Conservation (phyloP, 2,329 filamentous ascomycete genomes). For the Bipolaris gigantea region DNA sequence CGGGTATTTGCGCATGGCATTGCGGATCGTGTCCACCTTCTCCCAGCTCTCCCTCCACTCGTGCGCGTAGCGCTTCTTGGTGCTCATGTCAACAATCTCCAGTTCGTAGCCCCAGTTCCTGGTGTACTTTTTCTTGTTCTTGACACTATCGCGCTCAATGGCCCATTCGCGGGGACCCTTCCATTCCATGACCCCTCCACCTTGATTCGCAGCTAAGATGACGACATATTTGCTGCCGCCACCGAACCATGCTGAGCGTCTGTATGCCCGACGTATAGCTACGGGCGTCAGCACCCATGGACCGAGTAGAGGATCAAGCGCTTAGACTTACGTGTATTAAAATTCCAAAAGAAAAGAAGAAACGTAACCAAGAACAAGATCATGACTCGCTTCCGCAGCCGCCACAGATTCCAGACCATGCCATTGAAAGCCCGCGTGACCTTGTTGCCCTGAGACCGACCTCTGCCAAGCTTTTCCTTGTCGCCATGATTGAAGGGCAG, state of each 20-base stretch:
- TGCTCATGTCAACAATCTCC: slow-evolving; percentile 97
- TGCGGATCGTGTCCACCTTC: slow-evolving; percentile 92
- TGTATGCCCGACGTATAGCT: slow-evolving; percentile 65
- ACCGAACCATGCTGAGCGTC: slow-evolving; percentile 72
- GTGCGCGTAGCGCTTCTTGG: slow-evolving; percentile 96
- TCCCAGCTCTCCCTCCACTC: slow-evolving; percentile 99
- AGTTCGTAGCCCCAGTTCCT: slow-evolving; percentile 90
- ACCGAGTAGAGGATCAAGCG: background rate
- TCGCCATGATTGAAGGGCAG: slow-evolving; percentile 72
- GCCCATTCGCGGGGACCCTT: slow-evolving; percentile 98
- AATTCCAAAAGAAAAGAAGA: slow-evolving; percentile 66
- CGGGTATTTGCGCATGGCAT: slow-evolving; percentile 88
- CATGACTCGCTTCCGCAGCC: slow-evolving; percentile 65
- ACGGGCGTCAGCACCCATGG: slow-evolving; percentile 27
- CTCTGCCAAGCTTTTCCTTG: slow-evolving; percentile 74
- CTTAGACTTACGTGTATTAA: slow-evolving; percentile 68
- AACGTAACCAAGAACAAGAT: slow-evolving; percentile 63
- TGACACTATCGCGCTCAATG: slow-evolving; percentile 92
- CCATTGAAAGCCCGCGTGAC: slow-evolving; percentile 40
- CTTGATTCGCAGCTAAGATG: slow-evolving; percentile 89
- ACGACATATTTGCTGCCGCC: slow-evolving; percentile 92
- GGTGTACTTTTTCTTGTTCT: slow-evolving; percentile 91
- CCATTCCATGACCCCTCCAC: slow-evolving; percentile 98
- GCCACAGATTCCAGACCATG: slow-evolving; percentile 60
- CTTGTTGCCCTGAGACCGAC: slow-evolving; percentile 48